Percentiles rank a stretch among this genome's conserved stretches.
Conservation (phyloP, 2,329 filamentous ascomycete genomes). For the Teratosphaeria epicoccoides region DNA sequence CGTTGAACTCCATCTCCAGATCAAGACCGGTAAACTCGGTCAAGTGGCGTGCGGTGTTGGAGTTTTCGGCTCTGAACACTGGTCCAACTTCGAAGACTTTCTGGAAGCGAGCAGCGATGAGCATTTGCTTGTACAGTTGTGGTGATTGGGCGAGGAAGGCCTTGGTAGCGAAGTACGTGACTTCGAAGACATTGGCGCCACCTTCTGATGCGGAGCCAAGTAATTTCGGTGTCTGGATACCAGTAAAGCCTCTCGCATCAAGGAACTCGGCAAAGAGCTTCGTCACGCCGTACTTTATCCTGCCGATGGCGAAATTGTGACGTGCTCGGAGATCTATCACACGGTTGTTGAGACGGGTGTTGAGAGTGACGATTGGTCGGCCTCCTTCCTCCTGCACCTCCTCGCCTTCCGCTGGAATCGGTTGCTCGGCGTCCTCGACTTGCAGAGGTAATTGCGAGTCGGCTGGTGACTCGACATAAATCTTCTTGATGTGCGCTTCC, state of each 20-base stretch:
- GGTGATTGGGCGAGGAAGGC: slow-evolving; percentile 73
- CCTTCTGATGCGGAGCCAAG: slow-evolving; percentile 87
- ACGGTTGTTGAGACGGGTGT: slow-evolving; percentile 80
- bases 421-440: slow-evolving; percentile 42
- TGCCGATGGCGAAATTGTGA: slow-evolving; percentile 80
- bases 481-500: slow-evolving; percentile 81
- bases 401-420: slow-evolving; percentile 38
- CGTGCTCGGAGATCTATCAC: slow-evolving; percentile 86
- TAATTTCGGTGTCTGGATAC: slow-evolving; percentile 82
- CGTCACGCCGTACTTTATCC: slow-evolving; percentile 54
- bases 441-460: slow-evolving; percentile 51
- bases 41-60: slow-evolving; percentile 74
- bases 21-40: slow-evolving; percentile 84
- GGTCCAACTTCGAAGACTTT: slow-evolving; percentile 69
- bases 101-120: slow-evolving; percentile 69
- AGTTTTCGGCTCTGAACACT: slow-evolving; percentile 79
- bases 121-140: slow-evolving; percentile 80
- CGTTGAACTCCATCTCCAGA: slow-evolving; percentile 77
- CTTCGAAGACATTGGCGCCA: slow-evolving; percentile 79
- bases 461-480: slow-evolving; percentile 63
- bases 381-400: slow-evolving; percentile 41
- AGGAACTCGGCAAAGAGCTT: slow-evolving; percentile 72
- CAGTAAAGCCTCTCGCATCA: slow-evolving; percentile 60
- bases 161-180: slow-evolving; percentile 79
- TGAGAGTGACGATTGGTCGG: slow-evolving; percentile 64